Base-by-base conservation (phyloP, 2,329 filamentous ascomycete species). In the Dactylellina parvicollis region DNA sequence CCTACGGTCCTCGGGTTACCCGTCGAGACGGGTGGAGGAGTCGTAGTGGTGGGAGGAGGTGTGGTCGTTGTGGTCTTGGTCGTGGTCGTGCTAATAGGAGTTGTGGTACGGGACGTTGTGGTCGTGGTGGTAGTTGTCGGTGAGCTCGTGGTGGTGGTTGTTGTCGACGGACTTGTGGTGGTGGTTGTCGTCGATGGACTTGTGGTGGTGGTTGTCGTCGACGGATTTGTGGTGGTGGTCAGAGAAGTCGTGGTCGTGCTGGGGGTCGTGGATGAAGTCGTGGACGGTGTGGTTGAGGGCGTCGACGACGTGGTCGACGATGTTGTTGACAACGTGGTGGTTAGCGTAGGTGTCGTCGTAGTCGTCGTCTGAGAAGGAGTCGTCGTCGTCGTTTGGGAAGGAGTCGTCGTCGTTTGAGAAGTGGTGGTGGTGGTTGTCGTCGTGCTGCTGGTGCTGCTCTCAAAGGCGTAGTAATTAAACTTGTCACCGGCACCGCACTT, bases 401-500 rank as follows among this genome's bases (percentile, higher is more conserved):
- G 46, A 8, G 40, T 7, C 4, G 55, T 60, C 3, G 57, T 62
- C 5, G 57, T 62, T 10, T 42, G 40, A 16, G 14, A 16, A 20
- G 46, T 66, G 62, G 22, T 44, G 1, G 59, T 55, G 7, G 47
- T n/a, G 14, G 54, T 34, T n/a, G 18, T 24, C 5, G 42, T 22
- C 26, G 18, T n/a, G n/a, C n/a, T n/a, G n/a, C n/a, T n/a, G n/a
- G n/a, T n/a, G n/a, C n/a, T n/a, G n/a, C n/a, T 22, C 24, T 28
- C 28, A 22, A 44, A 82, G 42, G 49, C 75, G 47, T 80, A 81
- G 2, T 80, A 74, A 60, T 76, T 78, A 75, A 84, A 69, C 66
- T 82, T 77, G 67, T 80, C 80, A 1, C 80, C 78, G 4, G 79
- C 81, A 18, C 83, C 83, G 60, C 83, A 84, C 61, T 79, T 81